Evolutionary conservation across 352 stramenopile species (phyloP).

Genomic region (Pythium apleroticum): DNA sequence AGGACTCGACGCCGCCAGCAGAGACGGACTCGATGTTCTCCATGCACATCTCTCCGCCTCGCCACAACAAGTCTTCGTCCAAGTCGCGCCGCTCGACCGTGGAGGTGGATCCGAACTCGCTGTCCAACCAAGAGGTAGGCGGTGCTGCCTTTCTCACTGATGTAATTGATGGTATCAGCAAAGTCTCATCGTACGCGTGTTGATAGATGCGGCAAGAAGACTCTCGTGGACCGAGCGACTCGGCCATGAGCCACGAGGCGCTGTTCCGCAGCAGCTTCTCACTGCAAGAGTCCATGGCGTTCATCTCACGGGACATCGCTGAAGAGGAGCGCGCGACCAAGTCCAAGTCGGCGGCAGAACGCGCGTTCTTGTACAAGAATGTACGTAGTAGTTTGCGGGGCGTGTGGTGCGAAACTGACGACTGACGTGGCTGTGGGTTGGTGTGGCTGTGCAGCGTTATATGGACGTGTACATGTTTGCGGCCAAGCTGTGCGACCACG

Average conservation of each 20-base stretch:
- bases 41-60: slow-evolving; percentile 24
- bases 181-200: not conserved
- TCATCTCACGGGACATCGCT: slow-evolving; percentile 58
- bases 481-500: slow-evolving; percentile 43
- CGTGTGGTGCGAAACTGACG: not conserved
- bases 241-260: slow-evolving; percentile 19
- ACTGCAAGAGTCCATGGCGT: slow-evolving; percentile 44
- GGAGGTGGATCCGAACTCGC: slow-evolving; percentile 8
- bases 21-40: slow-evolving; percentile 21
- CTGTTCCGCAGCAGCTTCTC: slow-evolving; percentile 36
- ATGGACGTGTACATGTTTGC: slow-evolving; percentile 67
- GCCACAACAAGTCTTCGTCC: slow-evolving; percentile 11
- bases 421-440: not conserved
- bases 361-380: slow-evolving; percentile 76
- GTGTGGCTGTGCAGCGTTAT: slow-evolving; percentile 43
- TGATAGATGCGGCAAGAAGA: slow-evolving; percentile 10
- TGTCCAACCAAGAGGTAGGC: slow-evolving; percentile 12
- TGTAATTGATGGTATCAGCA: not conserved
- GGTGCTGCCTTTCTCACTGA: slow-evolving; percentile 4
- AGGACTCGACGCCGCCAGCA: not conserved
- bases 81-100: slow-evolving; percentile 15
- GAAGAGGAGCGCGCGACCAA: slow-evolving; percentile 58
- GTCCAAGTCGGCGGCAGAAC: slow-evolving; percentile 59
- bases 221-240: slow-evolving; percentile 5
- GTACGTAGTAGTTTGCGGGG: slow-evolving; percentile 24